Conservation (phyloP, 1,284 basidiomycete genomes). For the Sporisorium sorghi region DNA sequence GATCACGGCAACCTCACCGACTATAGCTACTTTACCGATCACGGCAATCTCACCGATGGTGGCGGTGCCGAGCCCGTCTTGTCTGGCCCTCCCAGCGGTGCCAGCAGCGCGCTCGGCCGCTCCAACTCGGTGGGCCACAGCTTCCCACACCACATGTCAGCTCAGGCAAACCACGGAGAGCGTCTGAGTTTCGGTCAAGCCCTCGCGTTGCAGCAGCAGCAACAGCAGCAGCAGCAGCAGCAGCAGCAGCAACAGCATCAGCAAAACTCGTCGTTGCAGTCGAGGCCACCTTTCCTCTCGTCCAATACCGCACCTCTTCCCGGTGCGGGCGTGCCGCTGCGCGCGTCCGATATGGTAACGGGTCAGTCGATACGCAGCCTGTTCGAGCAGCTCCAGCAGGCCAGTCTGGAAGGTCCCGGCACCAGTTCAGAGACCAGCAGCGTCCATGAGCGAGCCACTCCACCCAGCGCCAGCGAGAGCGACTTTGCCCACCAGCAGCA, state of each 20-base stretch:
- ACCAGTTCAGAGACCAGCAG: conserved; percentile 42
- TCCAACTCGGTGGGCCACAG: conserved; percentile 32
- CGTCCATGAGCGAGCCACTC: conserved; percentile 31
- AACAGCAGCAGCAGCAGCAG: conserved; percentile 18
- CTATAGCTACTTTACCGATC: conserved; percentile 47
- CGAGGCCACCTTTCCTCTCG: conserved; percentile 37
- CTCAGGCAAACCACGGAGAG: conserved; percentile 13
- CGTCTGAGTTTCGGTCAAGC: conserved; percentile 30
- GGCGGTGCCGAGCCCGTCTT: conserved; percentile 30
- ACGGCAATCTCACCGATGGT: conserved; percentile 43
- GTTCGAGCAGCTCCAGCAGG: conserved; percentile 48
- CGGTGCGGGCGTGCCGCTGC: conserved; percentile 26
- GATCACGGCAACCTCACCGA: conserved; percentile 54
- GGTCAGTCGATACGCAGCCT: conserved; percentile 44
- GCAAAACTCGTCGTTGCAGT: conserved; percentile 16
- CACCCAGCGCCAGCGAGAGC: conserved; percentile 45
- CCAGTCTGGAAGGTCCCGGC: conserved; percentile 36
- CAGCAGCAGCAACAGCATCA: conserved; percentile 35
- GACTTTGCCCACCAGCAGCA: conserved; percentile 36
- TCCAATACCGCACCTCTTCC: conserved; percentile 44
- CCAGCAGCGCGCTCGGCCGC: conserved; percentile 34
- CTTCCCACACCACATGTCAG: conserved; percentile 17
- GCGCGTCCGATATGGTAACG: conserved; percentile 41
- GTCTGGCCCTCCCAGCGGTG: conserved; percentile 30
- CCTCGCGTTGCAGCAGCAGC: conserved; percentile 32